A percentile compares a stretch with the other conserved stretches of the same genome.
Evolutionary conservation across 1,284 basidiomycete species (phyloP).

Genomic region (Trametes polyzona): DNA sequence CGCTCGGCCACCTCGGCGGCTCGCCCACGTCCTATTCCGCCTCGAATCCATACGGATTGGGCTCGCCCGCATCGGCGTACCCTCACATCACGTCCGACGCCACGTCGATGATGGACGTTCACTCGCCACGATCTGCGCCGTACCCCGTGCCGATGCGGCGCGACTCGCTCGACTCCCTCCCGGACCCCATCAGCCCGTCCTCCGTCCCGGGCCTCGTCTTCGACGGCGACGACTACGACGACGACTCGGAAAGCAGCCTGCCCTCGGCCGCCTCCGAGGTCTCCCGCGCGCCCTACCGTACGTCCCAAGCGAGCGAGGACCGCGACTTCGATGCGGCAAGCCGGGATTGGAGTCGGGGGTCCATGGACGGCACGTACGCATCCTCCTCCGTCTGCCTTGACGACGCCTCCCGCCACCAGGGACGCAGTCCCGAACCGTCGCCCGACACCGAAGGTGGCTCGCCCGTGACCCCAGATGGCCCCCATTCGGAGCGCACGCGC

Average conservation of each 20-base stretch:
- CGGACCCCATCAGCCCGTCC: slow-evolving; percentile 37
- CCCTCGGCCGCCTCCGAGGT: slow-evolving; percentile 36
- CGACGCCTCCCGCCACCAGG: slow-evolving; percentile 6
- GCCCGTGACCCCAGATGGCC: slow-evolving; percentile 21
- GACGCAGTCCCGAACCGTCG: slow-evolving; percentile 17
- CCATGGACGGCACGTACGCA: slow-evolving; percentile 13
- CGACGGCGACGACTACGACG: slow-evolving; percentile 37
- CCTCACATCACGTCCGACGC: slow-evolving; percentile 12
- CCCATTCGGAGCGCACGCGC: slow-evolving; percentile 30
- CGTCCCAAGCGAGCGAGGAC: slow-evolving; percentile 2
- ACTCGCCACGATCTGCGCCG: slow-evolving; percentile 23
- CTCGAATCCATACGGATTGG: slow-evolving; percentile 12
- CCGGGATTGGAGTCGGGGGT: slow-evolving; percentile 20
- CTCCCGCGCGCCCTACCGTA: slow-evolving; percentile 26
- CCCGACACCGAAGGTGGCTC: slow-evolving; percentile 11
- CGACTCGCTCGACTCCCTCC: slow-evolving; percentile 28
- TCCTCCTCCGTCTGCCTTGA: slow-evolving; percentile 9
- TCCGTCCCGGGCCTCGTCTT: slow-evolving; percentile 37
- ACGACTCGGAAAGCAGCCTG: slow-evolving; percentile 37
- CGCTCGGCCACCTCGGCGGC: slow-evolving; percentile 13
- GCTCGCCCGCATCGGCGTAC: slow-evolving; percentile 14
- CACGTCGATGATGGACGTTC: slow-evolving; percentile 23
- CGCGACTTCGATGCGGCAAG: slow-evolving; percentile 16
- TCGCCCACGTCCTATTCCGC: slow-evolving; percentile 18
- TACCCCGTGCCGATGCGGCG: slow-evolving; percentile 26